Evolutionary conservation across 176 grass and related monocot genomes (phyloP), one percentile per base, ranked within the genome.

Genomic region (bread wheat (Triticum aestivum)): DNA sequence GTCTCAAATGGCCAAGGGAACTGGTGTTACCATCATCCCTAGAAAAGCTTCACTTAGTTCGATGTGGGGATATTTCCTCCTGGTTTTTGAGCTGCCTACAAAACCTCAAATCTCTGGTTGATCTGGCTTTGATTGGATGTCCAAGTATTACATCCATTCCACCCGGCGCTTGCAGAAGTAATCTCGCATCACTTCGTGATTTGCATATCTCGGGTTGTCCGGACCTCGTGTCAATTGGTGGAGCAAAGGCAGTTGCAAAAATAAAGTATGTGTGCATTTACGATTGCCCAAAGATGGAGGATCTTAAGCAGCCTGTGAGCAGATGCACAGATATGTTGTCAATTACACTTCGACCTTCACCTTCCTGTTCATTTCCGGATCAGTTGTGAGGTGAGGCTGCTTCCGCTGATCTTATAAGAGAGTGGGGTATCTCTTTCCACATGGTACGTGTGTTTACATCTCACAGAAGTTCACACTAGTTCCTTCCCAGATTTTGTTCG

Each of bases 191-290:
- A 18, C 15, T 54, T 54, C 0, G 1, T 11, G 2, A 2, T 0
- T 35, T 82, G 18, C 0, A 0, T 45, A 52, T 82, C 34, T 0
- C 0, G 1, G 0, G 0, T 8, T 69, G 64, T 35, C 20, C 42
- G 15, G 6, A 54, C 39, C 79, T 69, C 13, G 42, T n/a, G 2
- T 69, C 64, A 5, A 59, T 82, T 71, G 51, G 51, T 18, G 51
- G 51, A 54, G 51, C 51, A 54, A 54, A 54, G 15, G 51, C 51
- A 54, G 51, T 47, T 71, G 32, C 45, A 59, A 34, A 39, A 3
- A 27, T 82, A 39, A 11, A 37, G 6, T 12, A 5, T 5, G 20
- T 39, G 6, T 0, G 0, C 11, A 82, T 82, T 37, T 0, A 11
- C 0, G 1, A 1, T 1, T 71, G 66, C 12, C 30, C 47, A 2